These are phyloP conservation scores for Aspergillus leporis DNA, from an alignment of 495 filamentous ascomycete genomes.

Conservation along the genomic window DNA sequence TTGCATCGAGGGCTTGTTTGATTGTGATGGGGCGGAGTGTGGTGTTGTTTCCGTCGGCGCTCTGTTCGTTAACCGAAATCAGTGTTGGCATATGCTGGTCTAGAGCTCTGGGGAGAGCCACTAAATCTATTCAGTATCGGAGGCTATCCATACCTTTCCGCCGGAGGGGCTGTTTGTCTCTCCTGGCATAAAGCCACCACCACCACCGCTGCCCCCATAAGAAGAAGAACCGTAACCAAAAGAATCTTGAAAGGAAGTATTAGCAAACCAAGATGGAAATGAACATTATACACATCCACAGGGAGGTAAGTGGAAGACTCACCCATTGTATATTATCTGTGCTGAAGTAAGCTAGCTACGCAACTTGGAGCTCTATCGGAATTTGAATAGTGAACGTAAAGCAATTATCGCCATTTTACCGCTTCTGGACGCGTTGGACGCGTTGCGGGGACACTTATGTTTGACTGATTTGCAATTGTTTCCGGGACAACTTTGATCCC, in stretches of 20 bases:
- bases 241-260: conserved; percentile 26
- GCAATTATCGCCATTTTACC: conserved; percentile 38
- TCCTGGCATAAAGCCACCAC: conserved; percentile 66
- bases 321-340: not conserved
- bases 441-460: conserved; percentile 39
- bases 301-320: not conserved
- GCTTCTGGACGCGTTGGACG: conserved; percentile 46
- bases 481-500: conserved; percentile 28
- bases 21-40: conserved; percentile 91
- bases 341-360: not conserved
- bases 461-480: conserved; percentile 35
- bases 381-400: not conserved
- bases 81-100: not conserved
- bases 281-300: not conserved
- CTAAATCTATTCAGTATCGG: not conserved
- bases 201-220: conserved; percentile 64
- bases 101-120: not conserved
- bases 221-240: conserved; percentile 54
- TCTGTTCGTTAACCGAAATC: conserved; percentile 12
- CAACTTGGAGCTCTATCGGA: not conserved
- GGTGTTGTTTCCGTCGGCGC: conserved; percentile 53
- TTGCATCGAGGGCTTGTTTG: conserved; percentile 85
- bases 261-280: not conserved
- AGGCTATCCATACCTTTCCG: conserved; percentile 34
- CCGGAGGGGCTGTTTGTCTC: conserved; percentile 50